A percentile compares a stretch with the other conserved stretches of the same genome.
Conservation (phyloP, 1,284 basidiomycete genomes). For the Microbotryomycetes sp. region DNA sequence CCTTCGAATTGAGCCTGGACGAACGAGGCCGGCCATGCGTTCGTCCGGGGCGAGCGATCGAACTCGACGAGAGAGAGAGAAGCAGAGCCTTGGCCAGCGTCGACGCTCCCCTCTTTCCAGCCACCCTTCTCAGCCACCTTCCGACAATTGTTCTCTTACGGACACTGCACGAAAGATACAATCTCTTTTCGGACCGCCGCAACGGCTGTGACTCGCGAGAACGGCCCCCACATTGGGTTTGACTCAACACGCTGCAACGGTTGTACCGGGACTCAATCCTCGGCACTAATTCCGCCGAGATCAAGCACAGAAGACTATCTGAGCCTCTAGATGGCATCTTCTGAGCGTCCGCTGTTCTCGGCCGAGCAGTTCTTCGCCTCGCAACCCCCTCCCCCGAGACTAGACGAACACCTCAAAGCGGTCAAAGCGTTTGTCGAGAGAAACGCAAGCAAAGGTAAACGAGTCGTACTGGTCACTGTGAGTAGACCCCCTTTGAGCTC, state of each 20-base stretch:
- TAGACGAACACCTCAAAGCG: constrained; percentile 58
- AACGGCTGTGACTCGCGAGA: no score
- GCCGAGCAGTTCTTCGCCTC: constrained; percentile 81
- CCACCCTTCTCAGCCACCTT: no score
- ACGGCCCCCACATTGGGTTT: no score
- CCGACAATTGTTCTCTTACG: no score
- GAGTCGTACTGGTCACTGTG: constrained; percentile 89
- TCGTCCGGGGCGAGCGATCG: not conserved
- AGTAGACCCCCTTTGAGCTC: constrained; percentile 42
- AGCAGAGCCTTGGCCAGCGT: not conserved
- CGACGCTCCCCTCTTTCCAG: not conserved
- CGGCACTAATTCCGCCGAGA: no score
- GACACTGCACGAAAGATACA: no score
- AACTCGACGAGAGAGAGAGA: not conserved
- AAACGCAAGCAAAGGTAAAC: constrained; percentile 58
- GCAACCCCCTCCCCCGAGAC: constrained; percentile 62
- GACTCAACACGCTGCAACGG: no score
- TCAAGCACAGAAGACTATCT: no score
- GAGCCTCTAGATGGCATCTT: not conserved
- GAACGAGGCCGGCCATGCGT: not conserved
- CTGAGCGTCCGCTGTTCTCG: constrained; percentile 45
- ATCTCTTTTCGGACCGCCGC: no score
- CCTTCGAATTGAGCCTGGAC: not conserved
- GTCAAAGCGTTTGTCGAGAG: constrained; percentile 66
- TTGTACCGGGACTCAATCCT: no score